phyloP scores from a whole-genome alignment of 208 protist genomes.

The Acanthamoeba lugdunensis region DNA sequence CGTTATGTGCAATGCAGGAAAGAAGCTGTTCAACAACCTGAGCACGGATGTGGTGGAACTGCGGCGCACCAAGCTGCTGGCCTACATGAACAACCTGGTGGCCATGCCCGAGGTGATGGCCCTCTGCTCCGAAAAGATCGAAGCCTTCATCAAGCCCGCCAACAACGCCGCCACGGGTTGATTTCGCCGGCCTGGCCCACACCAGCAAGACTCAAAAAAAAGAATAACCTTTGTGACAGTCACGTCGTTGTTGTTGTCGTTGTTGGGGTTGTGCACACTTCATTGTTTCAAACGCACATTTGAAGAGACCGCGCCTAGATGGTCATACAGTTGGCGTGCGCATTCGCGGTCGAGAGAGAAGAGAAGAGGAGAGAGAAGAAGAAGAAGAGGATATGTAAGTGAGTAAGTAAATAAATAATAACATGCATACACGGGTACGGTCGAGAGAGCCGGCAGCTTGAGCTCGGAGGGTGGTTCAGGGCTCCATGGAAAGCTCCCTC shows the following conservation, averaged over 20 bases:
- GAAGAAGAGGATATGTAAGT: too few relatives aligned
- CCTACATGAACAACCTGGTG: constrained; percentile 34
- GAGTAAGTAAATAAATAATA: neutral
- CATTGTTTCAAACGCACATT: too few relatives aligned
- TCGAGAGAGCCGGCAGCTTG: neutral
- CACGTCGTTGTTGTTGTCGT: too few relatives aligned
- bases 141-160: neutral
- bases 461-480: neutral
- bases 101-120: constrained; percentile 26
- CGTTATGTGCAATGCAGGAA: neutral
- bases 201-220: neutral
- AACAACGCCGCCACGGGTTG: neutral
- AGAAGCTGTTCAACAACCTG: neutral
- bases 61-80: constrained; percentile 2
- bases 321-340: too few relatives aligned
- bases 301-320: too few relatives aligned
- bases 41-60: neutral
- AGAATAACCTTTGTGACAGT: too few relatives aligned
- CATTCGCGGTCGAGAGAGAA: too few relatives aligned
- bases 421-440: neutral
- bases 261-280: too few relatives aligned
- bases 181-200: too few relatives aligned
- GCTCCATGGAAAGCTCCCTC: neutral
- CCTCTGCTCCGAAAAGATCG: neutral
- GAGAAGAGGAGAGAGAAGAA: too few relatives aligned